Evolutionary conservation across 306 rosid species (phyloP), one percentile per base, ranked within the genome.

Genomic region (Vigna hirtella): DNA sequence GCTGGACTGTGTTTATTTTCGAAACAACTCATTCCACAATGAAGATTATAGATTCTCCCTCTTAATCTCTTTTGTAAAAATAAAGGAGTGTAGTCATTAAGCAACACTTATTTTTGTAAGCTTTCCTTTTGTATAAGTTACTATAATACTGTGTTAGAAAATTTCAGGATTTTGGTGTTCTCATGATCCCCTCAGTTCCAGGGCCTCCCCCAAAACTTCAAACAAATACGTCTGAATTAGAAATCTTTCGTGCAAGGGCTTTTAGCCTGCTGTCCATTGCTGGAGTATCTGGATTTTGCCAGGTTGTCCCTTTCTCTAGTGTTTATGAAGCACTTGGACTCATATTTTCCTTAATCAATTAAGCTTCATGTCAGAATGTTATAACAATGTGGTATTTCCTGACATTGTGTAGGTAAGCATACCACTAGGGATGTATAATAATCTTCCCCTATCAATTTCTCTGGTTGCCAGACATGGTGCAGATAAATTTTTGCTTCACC

Each of bases 201-300:
- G 98, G 96, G 13, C 83, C 90, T 52, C 99, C 99, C 47, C 99
- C 98, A 61, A 93, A 90, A 81, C 82, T 86, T 45, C 86, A 73
- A 72, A 86, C 88, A 56, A 81, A 83, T 56, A 9, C 89, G 81
- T 70, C 83, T 16, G 79, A 82, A 17, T 82, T 89, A 24, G 96
- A 85, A 28, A 30, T 38, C n/a, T 89, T 87, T 59, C 97, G 90
- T 42, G 89, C 86, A 18, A 87, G 77, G 74, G 94, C 94, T 47
- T 89, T 87, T 78, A 85, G 94, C 86, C 81, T 95, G 82, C 88
- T 87, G 17, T 91, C 99, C 70, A 86, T 95, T 79, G 97, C 90
- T 49, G 98, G 93, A 62, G 93, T 93, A 53, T 93, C 99, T 26
- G 98, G 98, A 74, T 87, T 91, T 77, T 93, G 98, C 80, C 99